Evolutionary conservation across 2,329 filamentous ascomycete species (phyloP), one percentile per base, ranked within the genome.

Genomic region (Arthrobotrys entomopaga): DNA sequence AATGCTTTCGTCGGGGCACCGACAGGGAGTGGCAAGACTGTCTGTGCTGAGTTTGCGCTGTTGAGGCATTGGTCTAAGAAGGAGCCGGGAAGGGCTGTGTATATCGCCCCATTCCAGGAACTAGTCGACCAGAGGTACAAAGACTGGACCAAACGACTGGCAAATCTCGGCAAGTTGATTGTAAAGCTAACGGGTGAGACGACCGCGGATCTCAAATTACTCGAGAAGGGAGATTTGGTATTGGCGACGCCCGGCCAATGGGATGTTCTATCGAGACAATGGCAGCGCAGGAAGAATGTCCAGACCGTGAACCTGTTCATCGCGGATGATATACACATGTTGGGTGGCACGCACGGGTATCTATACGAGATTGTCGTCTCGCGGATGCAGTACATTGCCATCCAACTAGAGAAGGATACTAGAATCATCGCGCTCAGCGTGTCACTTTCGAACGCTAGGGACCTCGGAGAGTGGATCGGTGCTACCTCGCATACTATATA

Each of bases 401-500:
- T 92, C 0, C 92, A 97, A 81, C 90, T 92, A 0, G 91, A 96
- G 81, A 88, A 90, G 43, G 86, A 98, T 83, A 67, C 70, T 0
- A 89, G 95, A 59, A 94, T 98, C 53, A 83, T 99, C 63, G 95
- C 93, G 1, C 83, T 99, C 73, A 93, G 92, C 80, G 95, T 97
- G 26, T 96, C 95, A 22, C 85, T 99, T 20, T 90, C 95, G 3
- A 98, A 97, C 80, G 93, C 94, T 57, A 88, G 93, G 71, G 95
- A 99, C 79, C 87, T 99, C 79, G 94, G 94, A 59, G 95, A 97
- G 82, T 99, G 95, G 95, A 93, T 99, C 77, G 95, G 96, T 77
- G 95, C 94, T 6, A 96, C 89, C 81, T 98, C 97, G 84, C 95
- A 99, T 81, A 96, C 95, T 56, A 97, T 97, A 77, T 99, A 94